These are phyloP conservation scores for Stenocarpella maydis DNA, from an alignment of 2,329 filamentous ascomycete species.

Conservation along the genomic window DNA sequence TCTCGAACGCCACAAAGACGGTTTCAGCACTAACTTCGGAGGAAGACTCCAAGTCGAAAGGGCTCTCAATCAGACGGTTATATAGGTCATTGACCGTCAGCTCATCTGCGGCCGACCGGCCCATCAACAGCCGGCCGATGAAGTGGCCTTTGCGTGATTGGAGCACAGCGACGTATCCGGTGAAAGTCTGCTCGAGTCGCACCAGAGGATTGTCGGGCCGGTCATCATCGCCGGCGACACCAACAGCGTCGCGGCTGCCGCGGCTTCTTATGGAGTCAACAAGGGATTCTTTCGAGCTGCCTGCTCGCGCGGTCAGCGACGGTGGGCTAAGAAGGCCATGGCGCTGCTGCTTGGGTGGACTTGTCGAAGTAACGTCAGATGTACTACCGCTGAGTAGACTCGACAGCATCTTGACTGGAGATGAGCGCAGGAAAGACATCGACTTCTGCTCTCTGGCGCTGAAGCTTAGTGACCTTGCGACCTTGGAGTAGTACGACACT, in stretches of 20 bases:
- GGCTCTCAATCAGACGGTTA: slow-evolving; percentile 85
- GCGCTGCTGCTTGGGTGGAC: slow-evolving; percentile 51
- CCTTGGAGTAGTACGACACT: slow-evolving; percentile 80
- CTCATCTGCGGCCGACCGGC: slow-evolving; percentile 75
- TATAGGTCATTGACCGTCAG: slow-evolving; percentile 88
- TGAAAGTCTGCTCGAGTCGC: slow-evolving; percentile 84
- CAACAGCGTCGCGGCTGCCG: slow-evolving; percentile 54
- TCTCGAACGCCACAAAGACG: slow-evolving; percentile 91
- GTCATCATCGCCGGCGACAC: slow-evolving; percentile 57
- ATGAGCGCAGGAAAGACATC: slow-evolving; percentile 77
- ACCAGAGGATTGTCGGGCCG: slow-evolving; percentile 71
- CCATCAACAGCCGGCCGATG: slow-evolving; percentile 78
- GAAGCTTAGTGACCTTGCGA: slow-evolving; percentile 74
- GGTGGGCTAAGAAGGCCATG: slow-evolving; percentile 41
- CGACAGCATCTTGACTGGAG: slow-evolving; percentile 89
- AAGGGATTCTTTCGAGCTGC: slow-evolving; percentile 52
- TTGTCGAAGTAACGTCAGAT: slow-evolving; percentile 51
- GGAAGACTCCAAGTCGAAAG: slow-evolving; percentile 78
- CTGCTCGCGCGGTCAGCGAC: slow-evolving; percentile 30
- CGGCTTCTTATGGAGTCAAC: slow-evolving; percentile 62
- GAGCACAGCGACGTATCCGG: slow-evolving; percentile 81
- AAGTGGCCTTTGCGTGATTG: slow-evolving; percentile 89
- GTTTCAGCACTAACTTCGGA: slow-evolving; percentile 82
- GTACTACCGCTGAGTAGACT: slow-evolving; percentile 75
- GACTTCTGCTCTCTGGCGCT: slow-evolving; percentile 70